Conservation (phyloP, 768 basidiomycete species). For the Tubosaeta brunneosetosa region DNA sequence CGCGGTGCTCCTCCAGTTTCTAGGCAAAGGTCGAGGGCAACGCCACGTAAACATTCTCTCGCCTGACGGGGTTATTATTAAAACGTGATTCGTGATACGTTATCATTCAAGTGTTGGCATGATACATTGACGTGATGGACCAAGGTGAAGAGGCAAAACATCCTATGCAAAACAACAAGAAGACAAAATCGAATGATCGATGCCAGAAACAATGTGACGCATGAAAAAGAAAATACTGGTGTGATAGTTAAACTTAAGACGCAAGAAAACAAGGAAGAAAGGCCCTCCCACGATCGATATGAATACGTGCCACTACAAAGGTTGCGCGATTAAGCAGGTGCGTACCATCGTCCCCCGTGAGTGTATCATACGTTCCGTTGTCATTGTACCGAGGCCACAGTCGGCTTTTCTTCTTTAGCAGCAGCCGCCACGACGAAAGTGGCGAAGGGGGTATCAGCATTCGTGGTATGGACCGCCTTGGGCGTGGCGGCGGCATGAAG, state of each 20-base stretch:
- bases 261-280: background rate
- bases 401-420: background rate
- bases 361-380: background rate
- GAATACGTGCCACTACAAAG: background rate
- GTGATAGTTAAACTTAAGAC: conserved; percentile 5
- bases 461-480: conserved; percentile 16
- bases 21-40: conserved; percentile 23
- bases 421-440: conserved; percentile 6
- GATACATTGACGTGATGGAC: conserved; percentile 24
- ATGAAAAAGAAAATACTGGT: background rate
- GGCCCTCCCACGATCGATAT: background rate
- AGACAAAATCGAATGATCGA: conserved; percentile 1
- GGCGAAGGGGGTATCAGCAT: conserved; percentile 5
- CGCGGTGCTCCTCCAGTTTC: conserved; percentile 37
- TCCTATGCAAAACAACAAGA: conserved; percentile 27
- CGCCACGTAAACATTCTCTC: background rate
- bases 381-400: conserved; percentile 19
- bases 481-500: conserved; percentile 11
- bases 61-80: background rate
- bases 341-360: background rate
- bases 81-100: conserved; percentile 9
- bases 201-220: conserved; percentile 2
- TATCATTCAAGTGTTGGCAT: conserved; percentile 14
- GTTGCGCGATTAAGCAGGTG: background rate
- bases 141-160: conserved; percentile 2